These are phyloP conservation scores for Hemerocallis citrina DNA, from an alignment of 106 monocot species.

Conservation along the genomic window DNA sequence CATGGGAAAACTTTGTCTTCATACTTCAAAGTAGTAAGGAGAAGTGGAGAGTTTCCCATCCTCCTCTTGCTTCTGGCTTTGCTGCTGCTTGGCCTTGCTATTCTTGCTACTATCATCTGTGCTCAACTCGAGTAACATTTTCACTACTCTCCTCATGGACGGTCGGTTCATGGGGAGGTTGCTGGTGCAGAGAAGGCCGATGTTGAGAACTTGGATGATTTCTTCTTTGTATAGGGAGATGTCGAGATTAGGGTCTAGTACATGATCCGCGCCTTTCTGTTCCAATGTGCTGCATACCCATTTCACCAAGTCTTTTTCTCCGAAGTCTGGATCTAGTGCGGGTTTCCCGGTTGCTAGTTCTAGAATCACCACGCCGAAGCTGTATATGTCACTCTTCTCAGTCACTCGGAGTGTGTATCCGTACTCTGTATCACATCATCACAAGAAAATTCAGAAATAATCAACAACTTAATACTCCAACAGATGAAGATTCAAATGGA, in stretches of 20 bases:
- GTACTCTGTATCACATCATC: constrained; percentile 31
- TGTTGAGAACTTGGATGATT: constrained; percentile 46
- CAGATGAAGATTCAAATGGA: no score
- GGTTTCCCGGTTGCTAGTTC: constrained; percentile 76
- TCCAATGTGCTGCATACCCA: constrained; percentile 63
- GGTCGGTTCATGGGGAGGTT: constrained; percentile 78
- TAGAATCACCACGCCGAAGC: constrained; percentile 83
- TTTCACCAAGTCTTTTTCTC: constrained; percentile 66
- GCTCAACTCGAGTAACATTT: constrained; percentile 53
- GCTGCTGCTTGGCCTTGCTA: constrained; percentile 4
- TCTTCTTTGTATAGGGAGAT: constrained; percentile 31
- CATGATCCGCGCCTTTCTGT: constrained; percentile 45
- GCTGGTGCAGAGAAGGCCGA: constrained; percentile 67
- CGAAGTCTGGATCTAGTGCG: constrained; percentile 51
- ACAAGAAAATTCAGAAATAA: no score
- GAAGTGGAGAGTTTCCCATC: constrained; percentile 2
- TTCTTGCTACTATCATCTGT: neutral
- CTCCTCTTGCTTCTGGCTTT: neutral
- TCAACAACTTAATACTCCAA: no score
- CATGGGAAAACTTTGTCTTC: neutral
- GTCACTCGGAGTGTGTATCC: constrained; percentile 84
- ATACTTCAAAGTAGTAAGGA: constrained; percentile 10
- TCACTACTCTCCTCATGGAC: constrained; percentile 65
- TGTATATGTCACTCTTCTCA: constrained; percentile 89
- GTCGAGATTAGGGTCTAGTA: constrained; percentile 52